Conservation (phyloP, 352 stramenopile genomes). For the Phytophthora brassicae region DNA sequence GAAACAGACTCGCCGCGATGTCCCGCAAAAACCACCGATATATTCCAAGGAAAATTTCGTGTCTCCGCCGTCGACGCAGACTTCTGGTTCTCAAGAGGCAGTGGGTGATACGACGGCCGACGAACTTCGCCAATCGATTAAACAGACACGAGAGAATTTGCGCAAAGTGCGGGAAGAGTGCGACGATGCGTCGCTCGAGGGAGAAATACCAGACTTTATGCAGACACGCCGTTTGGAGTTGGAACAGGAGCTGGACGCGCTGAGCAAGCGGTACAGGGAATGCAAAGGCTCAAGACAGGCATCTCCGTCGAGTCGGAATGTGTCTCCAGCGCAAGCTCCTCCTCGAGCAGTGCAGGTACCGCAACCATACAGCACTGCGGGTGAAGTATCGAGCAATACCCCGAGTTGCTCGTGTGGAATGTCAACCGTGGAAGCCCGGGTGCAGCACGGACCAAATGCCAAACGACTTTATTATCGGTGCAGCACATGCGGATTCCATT, state of each 20-base stretch:
- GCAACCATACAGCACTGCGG: constrained; percentile 6
- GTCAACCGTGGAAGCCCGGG: constrained; percentile 49
- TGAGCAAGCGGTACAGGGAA: constrained; percentile 67
- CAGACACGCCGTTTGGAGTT: constrained; percentile 46
- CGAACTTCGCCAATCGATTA: constrained; percentile 52
- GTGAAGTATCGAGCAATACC: constrained; percentile 19
- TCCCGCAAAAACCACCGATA: not conserved
- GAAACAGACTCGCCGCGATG: constrained; percentile 16
- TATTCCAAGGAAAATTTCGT: constrained; percentile 11
- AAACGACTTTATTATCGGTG: constrained; percentile 73
- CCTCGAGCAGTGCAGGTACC: constrained; percentile 4
- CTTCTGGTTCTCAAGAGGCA: constrained; percentile 21
- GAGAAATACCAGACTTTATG: constrained; percentile 61
- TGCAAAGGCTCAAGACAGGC: constrained; percentile 36
- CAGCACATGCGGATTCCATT: constrained; percentile 74
- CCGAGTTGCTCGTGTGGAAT: constrained; percentile 67
- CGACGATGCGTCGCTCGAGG: constrained; percentile 81
- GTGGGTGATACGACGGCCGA: constrained; percentile 23
- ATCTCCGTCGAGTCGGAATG: constrained; percentile 19
- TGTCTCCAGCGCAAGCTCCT: constrained; percentile 14
- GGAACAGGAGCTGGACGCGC: constrained; percentile 57
- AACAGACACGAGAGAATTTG: constrained; percentile 61
- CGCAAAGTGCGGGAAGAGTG: constrained; percentile 75
- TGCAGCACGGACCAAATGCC: constrained; percentile 72
- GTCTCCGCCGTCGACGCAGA: constrained; percentile 21